phyloP scores from a whole-genome alignment of 495 filamentous ascomycete species.

The Astrothelium macrocarpum region DNA sequence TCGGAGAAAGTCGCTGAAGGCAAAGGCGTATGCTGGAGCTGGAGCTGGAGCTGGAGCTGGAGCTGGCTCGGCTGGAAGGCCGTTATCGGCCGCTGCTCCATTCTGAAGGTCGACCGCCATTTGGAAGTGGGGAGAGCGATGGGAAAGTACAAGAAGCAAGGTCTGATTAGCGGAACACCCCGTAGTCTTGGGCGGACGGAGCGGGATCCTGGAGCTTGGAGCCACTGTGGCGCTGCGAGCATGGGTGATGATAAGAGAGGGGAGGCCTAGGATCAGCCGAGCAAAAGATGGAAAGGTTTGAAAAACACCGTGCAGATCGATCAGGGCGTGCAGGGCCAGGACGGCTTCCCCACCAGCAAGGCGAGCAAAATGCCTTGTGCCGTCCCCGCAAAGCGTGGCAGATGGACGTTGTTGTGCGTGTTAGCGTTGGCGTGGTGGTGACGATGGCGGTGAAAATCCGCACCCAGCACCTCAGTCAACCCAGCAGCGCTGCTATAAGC shows the following conservation, averaged over 20 bases:
- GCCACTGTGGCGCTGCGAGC: not conserved
- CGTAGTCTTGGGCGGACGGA: not conserved
- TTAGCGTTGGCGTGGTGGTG: not conserved
- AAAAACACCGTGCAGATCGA: not conserved
- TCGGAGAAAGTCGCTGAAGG: slow-evolving; percentile 32
- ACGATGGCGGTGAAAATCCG: not conserved
- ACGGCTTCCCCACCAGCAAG: not conserved
- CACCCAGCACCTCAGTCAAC: not conserved
- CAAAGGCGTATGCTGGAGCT: slow-evolving; percentile 23
- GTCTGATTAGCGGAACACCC: not conserved
- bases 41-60: slow-evolving; percentile 13
- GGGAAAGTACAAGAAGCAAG: not conserved
- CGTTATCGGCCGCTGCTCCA: not conserved
- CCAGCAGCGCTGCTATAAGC: not conserved
- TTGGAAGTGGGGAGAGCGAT: not conserved
- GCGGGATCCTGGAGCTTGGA: not conserved
- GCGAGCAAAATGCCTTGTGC: not conserved
- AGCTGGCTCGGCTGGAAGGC: slow-evolving; percentile 10
- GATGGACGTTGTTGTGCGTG: too few species aligned
- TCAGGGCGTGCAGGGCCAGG: too few species aligned
- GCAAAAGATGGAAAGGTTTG: not conserved
- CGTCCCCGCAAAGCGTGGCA: too few species aligned
- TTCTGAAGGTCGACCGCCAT: not conserved
- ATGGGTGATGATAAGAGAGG: slow-evolving; percentile 1
- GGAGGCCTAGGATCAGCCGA: not conserved